Evolutionary conservation across 2,329 filamentous ascomycete species (phyloP).

Genomic region (Sphaerulina populicola): DNA sequence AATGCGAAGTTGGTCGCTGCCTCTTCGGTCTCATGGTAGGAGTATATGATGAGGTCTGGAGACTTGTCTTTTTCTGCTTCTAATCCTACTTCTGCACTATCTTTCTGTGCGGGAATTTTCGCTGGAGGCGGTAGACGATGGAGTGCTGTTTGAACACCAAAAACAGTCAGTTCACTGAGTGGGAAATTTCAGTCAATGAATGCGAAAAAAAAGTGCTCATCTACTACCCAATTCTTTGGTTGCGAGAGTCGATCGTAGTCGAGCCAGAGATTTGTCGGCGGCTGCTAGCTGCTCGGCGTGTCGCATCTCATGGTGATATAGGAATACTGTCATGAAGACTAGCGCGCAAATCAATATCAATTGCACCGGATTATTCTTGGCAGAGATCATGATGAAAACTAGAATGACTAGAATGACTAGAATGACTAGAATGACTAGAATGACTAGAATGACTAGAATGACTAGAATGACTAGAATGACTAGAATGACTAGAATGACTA

Average conservation of each 20-base stretch:
- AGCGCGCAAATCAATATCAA: neutral
- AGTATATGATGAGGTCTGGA: slow-evolving; percentile 15
- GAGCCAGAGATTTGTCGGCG: neutral
- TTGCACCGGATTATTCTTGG: neutral
- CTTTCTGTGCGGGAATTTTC: too few relatives aligned
- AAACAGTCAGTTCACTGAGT: slow-evolving; percentile 5
- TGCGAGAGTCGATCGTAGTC: neutral
- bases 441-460: too few relatives aligned
- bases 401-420: too few relatives aligned
- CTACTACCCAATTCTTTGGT: neutral
- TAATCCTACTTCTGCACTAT: neutral
- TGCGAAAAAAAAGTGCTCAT: neutral
- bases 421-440: too few relatives aligned
- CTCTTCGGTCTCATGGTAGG: slow-evolving; percentile 13
- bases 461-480: too few relatives aligned
- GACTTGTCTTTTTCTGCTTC: neutral
- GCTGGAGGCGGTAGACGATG: neutral
- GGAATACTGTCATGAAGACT: neutral
- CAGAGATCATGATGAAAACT: neutral
- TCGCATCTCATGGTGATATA: neutral
- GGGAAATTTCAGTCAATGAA: neutral
- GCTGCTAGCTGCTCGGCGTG: neutral
- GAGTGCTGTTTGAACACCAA: neutral
- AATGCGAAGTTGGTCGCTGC: slow-evolving; percentile 13
- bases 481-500: too few relatives aligned